Evolutionary conservation across 495 filamentous ascomycete genomes (phyloP).

Genomic region (Hypoxylon perforatum): DNA sequence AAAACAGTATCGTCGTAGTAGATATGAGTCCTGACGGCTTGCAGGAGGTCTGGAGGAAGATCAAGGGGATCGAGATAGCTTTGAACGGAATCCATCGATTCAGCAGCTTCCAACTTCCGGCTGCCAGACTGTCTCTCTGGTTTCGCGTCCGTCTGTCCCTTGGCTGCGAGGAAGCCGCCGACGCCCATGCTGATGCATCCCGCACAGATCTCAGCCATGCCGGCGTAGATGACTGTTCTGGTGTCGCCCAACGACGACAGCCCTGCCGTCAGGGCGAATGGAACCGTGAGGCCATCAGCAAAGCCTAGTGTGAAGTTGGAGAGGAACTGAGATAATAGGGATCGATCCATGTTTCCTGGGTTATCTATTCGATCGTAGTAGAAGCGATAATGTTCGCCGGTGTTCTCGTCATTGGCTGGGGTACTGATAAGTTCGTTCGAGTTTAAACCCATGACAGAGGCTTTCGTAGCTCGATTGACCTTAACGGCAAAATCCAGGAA

Average conservation of each 20-base stretch:
- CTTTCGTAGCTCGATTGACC: slow-evolving; percentile 10
- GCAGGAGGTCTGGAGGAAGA: slow-evolving; percentile 75
- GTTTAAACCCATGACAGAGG: slow-evolving; percentile 21
- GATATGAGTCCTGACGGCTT: slow-evolving; percentile 72
- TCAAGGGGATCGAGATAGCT: slow-evolving; percentile 52
- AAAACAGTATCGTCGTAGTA: slow-evolving; percentile 72
- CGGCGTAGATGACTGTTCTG: slow-evolving; percentile 74
- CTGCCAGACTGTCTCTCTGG: not conserved
- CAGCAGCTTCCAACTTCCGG: slow-evolving; percentile 17
- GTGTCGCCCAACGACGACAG: slow-evolving; percentile 70
- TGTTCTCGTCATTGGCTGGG: slow-evolving; percentile 2
- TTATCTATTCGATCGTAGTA: slow-evolving; percentile 1
- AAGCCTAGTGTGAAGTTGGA: slow-evolving; percentile 64
- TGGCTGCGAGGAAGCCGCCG: slow-evolving; percentile 75
- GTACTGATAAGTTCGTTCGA: not conserved
- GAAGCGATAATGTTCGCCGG: slow-evolving; percentile 6
- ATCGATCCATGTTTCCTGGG: not conserved
- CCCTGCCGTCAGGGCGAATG: slow-evolving; percentile 73
- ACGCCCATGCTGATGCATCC: slow-evolving; percentile 79
- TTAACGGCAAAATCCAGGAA: slow-evolving; percentile 4
- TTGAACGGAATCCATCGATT: slow-evolving; percentile 19
- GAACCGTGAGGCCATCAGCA: slow-evolving; percentile 72
- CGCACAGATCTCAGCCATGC: slow-evolving; percentile 74
- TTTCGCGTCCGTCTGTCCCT: slow-evolving; percentile 65
- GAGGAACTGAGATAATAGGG: slow-evolving; percentile 47